phyloP scores from a whole-genome alignment of 768 basidiomycete species.

The Trametes maxima region DNA sequence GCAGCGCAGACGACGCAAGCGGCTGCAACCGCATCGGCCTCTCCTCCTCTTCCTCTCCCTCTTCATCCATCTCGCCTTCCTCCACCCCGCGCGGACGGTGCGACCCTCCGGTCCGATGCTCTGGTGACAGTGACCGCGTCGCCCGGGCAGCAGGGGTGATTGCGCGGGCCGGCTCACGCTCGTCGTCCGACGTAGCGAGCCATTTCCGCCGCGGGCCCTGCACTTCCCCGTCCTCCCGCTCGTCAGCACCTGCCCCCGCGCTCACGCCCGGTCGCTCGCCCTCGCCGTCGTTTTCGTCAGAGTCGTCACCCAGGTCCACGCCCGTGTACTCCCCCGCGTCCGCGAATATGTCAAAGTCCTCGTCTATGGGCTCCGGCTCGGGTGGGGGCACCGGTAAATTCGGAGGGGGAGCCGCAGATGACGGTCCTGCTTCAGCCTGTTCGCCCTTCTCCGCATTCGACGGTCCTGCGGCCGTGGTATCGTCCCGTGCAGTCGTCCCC shows the following conservation, averaged over 20 bases:
- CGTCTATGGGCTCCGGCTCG: conserved; percentile 49
- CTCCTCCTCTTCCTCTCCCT: conserved; percentile 49
- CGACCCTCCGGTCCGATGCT: background rate
- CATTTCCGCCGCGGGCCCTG: conserved; percentile 20
- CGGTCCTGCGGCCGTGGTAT: background rate
- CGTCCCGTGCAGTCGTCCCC: background rate
- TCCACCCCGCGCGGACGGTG: conserved; percentile 21
- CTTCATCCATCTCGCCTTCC: conserved; percentile 46
- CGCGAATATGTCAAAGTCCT: conserved; percentile 86
- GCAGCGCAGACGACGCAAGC: conserved; percentile 76
- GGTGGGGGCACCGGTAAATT: conserved; percentile 33
- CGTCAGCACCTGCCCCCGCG: background rate
- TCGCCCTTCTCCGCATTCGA: background rate
- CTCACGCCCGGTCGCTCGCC: background rate
- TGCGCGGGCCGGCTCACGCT: conserved; percentile 13
- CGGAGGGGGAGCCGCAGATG: conserved; percentile 20
- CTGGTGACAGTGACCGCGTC: conserved; percentile 7
- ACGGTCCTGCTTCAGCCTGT: conserved; percentile 21
- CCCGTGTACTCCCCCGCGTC: conserved; percentile 85
- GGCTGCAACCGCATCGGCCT: conserved; percentile 63
- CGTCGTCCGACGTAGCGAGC: conserved; percentile 25
- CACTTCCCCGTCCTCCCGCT: conserved; percentile 20
- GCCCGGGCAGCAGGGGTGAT: background rate
- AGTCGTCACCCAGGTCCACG: conserved; percentile 54
- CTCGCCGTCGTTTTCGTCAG: conserved; percentile 28